These are phyloP conservation scores for Coelastrella sp. DNA, from an alignment of 139 green algal genomes.

Conservation along the genomic window DNA sequence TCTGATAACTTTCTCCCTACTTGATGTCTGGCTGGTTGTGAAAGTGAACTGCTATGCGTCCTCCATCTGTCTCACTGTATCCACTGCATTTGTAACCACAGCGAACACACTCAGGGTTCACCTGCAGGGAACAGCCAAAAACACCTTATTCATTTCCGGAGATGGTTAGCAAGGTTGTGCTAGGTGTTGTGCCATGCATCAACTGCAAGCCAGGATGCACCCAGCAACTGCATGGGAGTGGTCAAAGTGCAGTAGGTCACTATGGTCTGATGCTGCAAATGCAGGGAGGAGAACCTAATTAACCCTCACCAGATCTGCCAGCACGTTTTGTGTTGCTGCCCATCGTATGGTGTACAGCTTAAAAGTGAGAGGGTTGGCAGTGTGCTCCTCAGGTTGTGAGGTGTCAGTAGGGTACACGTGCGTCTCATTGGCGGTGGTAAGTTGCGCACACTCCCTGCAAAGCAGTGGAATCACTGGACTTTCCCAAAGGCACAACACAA, in stretches of 20 bases:
- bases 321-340: constrained; percentile 34
- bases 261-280: no score
- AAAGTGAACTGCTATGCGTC: constrained; percentile 38
- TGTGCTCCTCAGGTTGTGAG: constrained; percentile 4
- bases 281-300: no score
- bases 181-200: no score
- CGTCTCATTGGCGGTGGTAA: not conserved
- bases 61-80: constrained; percentile 43
- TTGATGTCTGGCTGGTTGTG: constrained; percentile 50
- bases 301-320: constrained; percentile 27
- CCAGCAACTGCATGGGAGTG: no score
- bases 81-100: constrained; percentile 48
- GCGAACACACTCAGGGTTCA: constrained; percentile 38
- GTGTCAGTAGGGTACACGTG: not conserved
- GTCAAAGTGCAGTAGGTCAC: no score
- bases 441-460: constrained; percentile 3
- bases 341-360: constrained; percentile 56
- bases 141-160: no score
- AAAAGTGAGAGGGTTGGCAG: not conserved
- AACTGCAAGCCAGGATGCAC: no score
- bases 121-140: constrained; percentile 30
- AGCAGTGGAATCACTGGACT: no score
- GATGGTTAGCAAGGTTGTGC: no score
- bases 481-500: no score
- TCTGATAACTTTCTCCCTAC: not conserved